These are phyloP conservation scores for Helicostylum pulchrum DNA, from an alignment of 192 early-diverging fungal genomes.

Conservation along the genomic window DNA sequence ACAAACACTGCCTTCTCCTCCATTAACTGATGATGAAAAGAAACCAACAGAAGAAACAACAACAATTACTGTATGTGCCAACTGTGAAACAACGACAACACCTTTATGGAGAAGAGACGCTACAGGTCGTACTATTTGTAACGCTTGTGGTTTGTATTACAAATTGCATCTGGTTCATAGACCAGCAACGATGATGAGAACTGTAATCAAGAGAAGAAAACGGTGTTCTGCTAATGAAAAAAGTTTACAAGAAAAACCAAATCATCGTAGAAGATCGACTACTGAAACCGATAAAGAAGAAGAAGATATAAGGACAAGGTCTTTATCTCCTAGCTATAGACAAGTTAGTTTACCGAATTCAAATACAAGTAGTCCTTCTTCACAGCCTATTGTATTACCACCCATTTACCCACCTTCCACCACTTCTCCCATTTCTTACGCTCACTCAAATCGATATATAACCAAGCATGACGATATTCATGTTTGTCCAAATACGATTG, in stretches of 20 bases:
- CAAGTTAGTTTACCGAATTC: background rate
- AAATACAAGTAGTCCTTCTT: constrained; percentile 1
- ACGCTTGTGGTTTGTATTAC: constrained; percentile 90
- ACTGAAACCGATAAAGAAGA: background rate
- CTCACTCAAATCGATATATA: background rate
- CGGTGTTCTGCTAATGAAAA: constrained; percentile 30
- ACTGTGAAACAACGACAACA: constrained; percentile 69
- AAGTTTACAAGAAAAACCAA: constrained; percentile 3
- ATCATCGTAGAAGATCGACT: background rate
- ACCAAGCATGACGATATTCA: background rate
- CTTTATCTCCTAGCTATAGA: constrained; percentile 6
- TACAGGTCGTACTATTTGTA: constrained; percentile 73
- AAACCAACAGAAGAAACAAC: no score
- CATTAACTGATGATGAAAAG: no score
- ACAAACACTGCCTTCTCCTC: no score
- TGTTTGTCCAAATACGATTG: constrained; percentile 19
- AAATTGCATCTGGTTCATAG: constrained; percentile 73
- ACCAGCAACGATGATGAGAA: constrained; percentile 68
- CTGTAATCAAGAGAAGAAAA: constrained; percentile 69
- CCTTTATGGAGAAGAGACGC: constrained; percentile 76
- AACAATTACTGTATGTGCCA: constrained; percentile 48
- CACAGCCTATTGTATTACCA: constrained; percentile 4
- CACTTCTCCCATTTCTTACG: background rate
- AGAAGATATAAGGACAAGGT: background rate
- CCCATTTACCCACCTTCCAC: background rate